Conservation (phyloP, 345 rosid species). For the Eucalyptus virginea region DNA sequence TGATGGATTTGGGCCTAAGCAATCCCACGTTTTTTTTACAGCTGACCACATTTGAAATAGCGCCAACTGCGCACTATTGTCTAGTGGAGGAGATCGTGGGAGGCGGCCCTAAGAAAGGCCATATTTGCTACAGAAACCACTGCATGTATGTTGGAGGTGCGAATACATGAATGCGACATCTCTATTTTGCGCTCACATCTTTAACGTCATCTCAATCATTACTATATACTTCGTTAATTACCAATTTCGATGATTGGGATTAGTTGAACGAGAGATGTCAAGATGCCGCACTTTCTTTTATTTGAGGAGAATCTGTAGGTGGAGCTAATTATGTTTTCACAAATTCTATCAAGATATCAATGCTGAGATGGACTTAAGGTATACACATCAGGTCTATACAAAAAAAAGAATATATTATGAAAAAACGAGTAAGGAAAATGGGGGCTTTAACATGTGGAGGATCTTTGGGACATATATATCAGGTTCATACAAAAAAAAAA, state of each 20-base stretch:
- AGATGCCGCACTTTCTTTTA: not conserved
- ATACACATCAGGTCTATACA: not conserved
- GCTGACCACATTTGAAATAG: not conserved
- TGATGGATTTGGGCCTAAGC: not conserved
- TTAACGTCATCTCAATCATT: not conserved
- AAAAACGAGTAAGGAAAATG: not conserved
- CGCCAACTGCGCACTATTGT: not conserved
- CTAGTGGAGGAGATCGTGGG: not conserved
- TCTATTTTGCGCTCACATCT: no score
- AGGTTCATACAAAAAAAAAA: not conserved
- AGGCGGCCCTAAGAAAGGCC: not conserved
- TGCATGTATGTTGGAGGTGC: not conserved
- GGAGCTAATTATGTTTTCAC: not conserved
- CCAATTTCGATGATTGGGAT: not conserved
- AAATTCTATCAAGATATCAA: not conserved
- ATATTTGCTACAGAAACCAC: not conserved
- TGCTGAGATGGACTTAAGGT: not conserved
- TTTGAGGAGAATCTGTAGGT: not conserved
- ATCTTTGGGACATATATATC: not conserved
- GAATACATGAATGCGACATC: no score
- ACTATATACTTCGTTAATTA: not conserved
- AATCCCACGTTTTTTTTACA: not conserved
- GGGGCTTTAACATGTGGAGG: not conserved
- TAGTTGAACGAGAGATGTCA: not conserved
- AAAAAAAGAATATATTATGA: not conserved